phyloP scores from a whole-genome alignment of 2,329 filamentous ascomycete genomes.

The Paecilomyces sp. region DNA sequence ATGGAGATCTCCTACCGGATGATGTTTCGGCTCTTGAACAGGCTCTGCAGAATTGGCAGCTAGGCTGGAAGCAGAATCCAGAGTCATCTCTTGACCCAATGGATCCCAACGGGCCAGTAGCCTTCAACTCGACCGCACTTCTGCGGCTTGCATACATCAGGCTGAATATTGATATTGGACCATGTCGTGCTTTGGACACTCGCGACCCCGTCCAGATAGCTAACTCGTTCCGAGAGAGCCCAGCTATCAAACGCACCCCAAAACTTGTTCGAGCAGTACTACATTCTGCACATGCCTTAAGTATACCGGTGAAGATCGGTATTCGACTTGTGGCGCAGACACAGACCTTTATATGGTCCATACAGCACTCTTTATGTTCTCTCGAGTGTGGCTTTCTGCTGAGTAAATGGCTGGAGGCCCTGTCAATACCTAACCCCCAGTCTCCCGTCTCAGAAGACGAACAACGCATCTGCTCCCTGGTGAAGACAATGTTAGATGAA shows the following conservation, averaged over 20 bases:
- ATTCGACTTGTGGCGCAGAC: too few species aligned
- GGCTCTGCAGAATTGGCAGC: too few species aligned
- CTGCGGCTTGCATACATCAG: neutral
- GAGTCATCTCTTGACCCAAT: too few species aligned
- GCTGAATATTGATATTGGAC: constrained; percentile 15
- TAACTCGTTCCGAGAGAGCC: constrained; percentile 49
- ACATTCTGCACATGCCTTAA: too few species aligned
- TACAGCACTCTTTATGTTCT: constrained; percentile 33
- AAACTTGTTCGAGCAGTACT: too few species aligned
- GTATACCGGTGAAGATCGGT: too few species aligned
- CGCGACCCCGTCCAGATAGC: constrained; percentile 56
- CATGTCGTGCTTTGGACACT: constrained; percentile 52
- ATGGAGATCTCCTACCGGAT: too few species aligned
- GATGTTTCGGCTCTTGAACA: too few species aligned
- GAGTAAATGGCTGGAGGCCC: constrained; percentile 32
- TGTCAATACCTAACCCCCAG: constrained; percentile 22
- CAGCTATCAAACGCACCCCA: too few species aligned
- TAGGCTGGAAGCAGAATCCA: too few species aligned
- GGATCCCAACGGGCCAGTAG: too few species aligned
- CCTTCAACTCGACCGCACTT: too few species aligned
- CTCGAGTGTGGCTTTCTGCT: constrained; percentile 34
- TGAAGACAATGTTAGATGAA: constrained; percentile 32
- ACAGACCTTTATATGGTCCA: constrained; percentile 31
- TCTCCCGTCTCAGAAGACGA: constrained; percentile 32
- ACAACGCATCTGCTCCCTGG: constrained; percentile 26